phyloP scores from a whole-genome alignment of 2,329 filamentous ascomycete genomes.

The Simplicillium aogashimaense region DNA sequence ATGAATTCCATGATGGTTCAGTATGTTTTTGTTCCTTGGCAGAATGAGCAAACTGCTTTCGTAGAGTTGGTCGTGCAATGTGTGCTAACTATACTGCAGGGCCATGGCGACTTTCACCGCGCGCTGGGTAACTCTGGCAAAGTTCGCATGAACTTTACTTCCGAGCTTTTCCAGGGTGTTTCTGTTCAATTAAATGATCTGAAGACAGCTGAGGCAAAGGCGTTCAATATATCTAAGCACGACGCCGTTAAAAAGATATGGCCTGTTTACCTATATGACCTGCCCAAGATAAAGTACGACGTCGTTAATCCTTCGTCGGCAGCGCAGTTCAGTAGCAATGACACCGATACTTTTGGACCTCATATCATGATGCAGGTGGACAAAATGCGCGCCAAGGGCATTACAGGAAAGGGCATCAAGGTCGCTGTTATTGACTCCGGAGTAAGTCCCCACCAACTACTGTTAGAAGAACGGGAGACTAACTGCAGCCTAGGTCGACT shows the following conservation, averaged over 20 bases:
- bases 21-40: not conserved
- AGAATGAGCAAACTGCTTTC: no score
- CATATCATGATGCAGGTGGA: conserved; percentile 40
- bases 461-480: no score
- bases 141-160: not conserved
- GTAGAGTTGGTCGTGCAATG: no score
- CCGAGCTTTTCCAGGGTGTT: not conserved
- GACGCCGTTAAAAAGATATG: not conserved
- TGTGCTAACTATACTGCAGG: no score
- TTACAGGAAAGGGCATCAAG: conserved; percentile 33
- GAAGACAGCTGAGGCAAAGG: no score
- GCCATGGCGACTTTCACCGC: no score
- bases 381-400: conserved; percentile 29
- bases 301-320: not conserved
- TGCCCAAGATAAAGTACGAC: not conserved
- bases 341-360: conserved; percentile 25
- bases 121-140: not conserved
- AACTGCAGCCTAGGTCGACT: conserved; percentile 25
- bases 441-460: no score
- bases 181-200: not conserved
- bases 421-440: conserved; percentile 36
- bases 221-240: no score
- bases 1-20: not conserved
- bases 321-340: not conserved
- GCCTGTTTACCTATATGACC: not conserved